Evolutionary conservation across 2,329 filamentous ascomycete species (phyloP), one percentile per base, ranked within the genome.

Genomic region (Scleromitrula shiraiana): DNA sequence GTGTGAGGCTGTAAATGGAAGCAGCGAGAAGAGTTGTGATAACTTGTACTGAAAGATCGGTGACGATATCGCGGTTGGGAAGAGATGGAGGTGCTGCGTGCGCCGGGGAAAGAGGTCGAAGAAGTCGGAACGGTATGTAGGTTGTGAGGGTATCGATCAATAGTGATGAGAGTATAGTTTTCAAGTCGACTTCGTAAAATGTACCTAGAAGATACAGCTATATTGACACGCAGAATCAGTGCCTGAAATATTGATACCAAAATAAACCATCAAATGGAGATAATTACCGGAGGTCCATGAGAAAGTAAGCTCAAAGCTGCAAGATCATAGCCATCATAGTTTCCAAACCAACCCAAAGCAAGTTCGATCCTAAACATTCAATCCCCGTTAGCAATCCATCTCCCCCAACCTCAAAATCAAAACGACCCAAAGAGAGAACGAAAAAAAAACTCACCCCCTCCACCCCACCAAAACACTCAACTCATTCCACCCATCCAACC

Each of bases 321-420:
- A 42, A 85, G 70, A 64, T 88, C 83, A 63, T 80, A 74, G 67
- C 84, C 80, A 65, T 94, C 88, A 63, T 85, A 86, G 53, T 81
- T 74, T 36, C 80, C 72, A 58, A 77, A 77, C 88, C 88, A 95
- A 39, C 78, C 83, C 39, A 90, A 62, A 20, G 72, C 78, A 45
- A 95, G 72, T 64, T 89, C 82, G 39, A 80, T 65, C 64, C 77
- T 86, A 72, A 77, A 7, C 14, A 32, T 10, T n/a, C 5, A 22
- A 9, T 37, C 12, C 4, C 7, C 3, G 36, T 56, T 29, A 56
- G 49, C 17, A 40, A 41, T 27, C 20, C 7, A n/a, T 26, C 27
- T 23, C 15, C 40, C 23, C 23, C 29, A 8, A 12, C 35, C 46
- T 39, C 14, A 40, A 38, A 30, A 14, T 45, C 40, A 29, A 37